Evolutionary conservation across 2,329 filamentous ascomycete genomes (phyloP), one percentile per base, ranked within the genome.

Genomic region (Colletotrichum agaves): DNA sequence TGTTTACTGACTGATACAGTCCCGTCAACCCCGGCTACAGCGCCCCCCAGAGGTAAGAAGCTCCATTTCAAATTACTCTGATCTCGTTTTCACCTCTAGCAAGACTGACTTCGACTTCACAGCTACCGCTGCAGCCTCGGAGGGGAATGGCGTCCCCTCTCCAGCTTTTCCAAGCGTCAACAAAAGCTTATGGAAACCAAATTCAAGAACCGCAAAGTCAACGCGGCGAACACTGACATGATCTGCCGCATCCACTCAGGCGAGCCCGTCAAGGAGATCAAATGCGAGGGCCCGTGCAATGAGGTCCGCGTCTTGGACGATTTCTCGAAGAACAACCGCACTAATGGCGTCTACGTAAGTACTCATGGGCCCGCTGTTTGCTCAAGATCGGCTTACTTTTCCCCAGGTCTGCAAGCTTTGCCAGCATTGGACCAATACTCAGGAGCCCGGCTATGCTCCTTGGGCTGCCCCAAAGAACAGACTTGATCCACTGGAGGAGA

Each of bases 111-210:
- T 27, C 15, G 13, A 21, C 7, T 33, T 21, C 17, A 11, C 46
- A 79, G 78, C 37, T 79, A 73, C 57, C 74, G 76, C 19, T 81
- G 79, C 73, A 74, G 76, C 33, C 69, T 75, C 17, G 79, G 79
- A 3, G 72, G 74, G n/a, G 79, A 81, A 61, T 80, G 75, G 77
- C 78, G 77, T 53, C 59, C 73, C 0, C 58, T 76, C 2, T 53
- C 69, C 3, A 69, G 67, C 3, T 81, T 81, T 63, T 80, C 78
- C 5, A 72, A 72, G 5, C 75, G 66, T 4, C 77, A 81, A 56
- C 76, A 75, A 57, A 72, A 71, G 17, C 58, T 74, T 5, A 52
- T 79, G 11, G 65, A 72, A 11, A 17, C 53, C 15, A 72, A 73
- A 39, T 49, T 72, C 19, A 63, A 65, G 2, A 50, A 23, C 3